Conservation (phyloP, 2,329 filamentous ascomycete species). For the Phaeosphaeria sp. region DNA sequence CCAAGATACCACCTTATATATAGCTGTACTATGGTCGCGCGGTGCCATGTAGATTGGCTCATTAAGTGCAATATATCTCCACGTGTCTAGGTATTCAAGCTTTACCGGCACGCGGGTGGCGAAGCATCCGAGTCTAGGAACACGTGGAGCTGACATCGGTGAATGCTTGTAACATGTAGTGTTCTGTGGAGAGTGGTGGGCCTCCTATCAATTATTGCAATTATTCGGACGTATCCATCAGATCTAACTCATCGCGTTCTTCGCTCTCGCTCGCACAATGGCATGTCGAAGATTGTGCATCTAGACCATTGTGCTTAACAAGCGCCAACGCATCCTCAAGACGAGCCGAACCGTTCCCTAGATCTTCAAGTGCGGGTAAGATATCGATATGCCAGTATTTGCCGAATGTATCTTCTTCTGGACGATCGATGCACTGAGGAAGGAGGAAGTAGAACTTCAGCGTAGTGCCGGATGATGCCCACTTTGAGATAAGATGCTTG, state of each 20-base stretch:
- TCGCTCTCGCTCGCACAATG: background rate
- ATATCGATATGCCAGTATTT: background rate
- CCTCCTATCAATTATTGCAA: background rate
- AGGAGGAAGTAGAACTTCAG: conserved; percentile 13
- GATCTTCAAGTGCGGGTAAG: background rate
- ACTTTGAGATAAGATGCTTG: background rate
- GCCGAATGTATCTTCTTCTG: background rate
- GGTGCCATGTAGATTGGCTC: background rate
- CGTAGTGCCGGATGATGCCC: background rate
- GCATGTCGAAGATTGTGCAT: background rate
- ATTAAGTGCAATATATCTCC: background rate
- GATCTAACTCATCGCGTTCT: background rate
- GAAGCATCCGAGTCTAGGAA: background rate
- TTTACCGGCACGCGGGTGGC: background rate
- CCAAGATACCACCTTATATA: background rate
- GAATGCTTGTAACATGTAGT: background rate
- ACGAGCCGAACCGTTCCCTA: background rate
- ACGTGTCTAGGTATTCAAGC: background rate
- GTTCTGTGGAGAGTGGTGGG: background rate
- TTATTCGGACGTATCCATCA: background rate
- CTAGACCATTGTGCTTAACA: background rate
- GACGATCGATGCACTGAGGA: background rate
- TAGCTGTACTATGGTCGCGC: background rate
- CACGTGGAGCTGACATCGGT: background rate
- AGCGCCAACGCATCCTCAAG: background rate